Conservation (phyloP, 768 basidiomycete species). For the Chiua virens region DNA sequence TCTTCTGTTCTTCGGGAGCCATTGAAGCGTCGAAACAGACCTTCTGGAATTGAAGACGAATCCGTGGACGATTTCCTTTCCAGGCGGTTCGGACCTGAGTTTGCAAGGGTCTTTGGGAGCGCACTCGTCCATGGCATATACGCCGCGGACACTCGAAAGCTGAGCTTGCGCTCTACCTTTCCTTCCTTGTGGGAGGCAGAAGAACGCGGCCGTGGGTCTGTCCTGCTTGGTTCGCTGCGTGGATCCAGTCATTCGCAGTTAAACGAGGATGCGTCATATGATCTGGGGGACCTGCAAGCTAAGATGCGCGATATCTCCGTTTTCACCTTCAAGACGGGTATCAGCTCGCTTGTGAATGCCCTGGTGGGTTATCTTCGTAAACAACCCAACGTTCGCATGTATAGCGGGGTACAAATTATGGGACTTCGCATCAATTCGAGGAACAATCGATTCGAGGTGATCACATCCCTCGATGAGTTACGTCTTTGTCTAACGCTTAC, state of each 20-base stretch:
- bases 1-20: slow-evolving; percentile 59
- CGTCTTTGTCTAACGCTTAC: slow-evolving; percentile 1
- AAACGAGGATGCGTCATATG: slow-evolving; percentile 33
- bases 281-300: slow-evolving; percentile 47
- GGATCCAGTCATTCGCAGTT: slow-evolving; percentile 11
- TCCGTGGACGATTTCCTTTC: slow-evolving; percentile 76
- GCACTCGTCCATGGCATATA: slow-evolving; percentile 93
- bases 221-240: slow-evolving; percentile 58
- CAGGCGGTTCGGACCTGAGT: slow-evolving; percentile 66
- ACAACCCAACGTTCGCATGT: slow-evolving; percentile 58
- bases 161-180: slow-evolving; percentile 80
- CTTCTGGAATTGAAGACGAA: slow-evolving; percentile 58
- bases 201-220: slow-evolving; percentile 64
- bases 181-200: slow-evolving; percentile 72
- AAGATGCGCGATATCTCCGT: slow-evolving; percentile 65
- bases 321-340: slow-evolving; percentile 79
- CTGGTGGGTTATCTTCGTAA: slow-evolving; percentile 48
- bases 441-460: slow-evolving; percentile 47
- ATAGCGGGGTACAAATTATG: slow-evolving; percentile 41
- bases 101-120: slow-evolving; percentile 75
- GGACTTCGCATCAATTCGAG: slow-evolving; percentile 33
- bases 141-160: slow-evolving; percentile 72
- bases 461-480: not conserved
- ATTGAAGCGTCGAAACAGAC: slow-evolving; percentile 47
- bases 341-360: slow-evolving; percentile 62